A percentile compares a stretch with the other conserved stretches of the same genome.
phyloP scores from a whole-genome alignment of 441 rosid genomes.

The Populus hybrid region DNA sequence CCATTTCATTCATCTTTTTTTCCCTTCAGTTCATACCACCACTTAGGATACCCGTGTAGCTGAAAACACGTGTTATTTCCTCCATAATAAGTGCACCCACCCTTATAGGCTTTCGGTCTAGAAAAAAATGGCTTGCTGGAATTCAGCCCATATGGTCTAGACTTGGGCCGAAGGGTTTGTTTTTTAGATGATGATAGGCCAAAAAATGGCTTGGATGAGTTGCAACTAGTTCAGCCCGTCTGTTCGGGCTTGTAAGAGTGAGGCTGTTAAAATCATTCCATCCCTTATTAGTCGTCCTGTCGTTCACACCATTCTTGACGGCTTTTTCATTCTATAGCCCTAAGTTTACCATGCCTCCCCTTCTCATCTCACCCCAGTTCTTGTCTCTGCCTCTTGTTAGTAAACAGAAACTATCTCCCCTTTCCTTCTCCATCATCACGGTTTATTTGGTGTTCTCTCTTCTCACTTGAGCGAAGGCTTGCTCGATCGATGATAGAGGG shows the following conservation, averaged over 20 bases:
- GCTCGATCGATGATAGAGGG: fast-evolving
- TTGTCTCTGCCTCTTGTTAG: not conserved
- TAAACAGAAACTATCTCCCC: fast-evolving
- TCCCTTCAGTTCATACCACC: no score
- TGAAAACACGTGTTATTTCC: no score
- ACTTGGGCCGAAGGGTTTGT: not conserved
- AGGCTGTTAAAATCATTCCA: no score
- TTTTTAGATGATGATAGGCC: not conserved
- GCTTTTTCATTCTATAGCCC: not conserved
- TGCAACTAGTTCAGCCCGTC: not conserved
- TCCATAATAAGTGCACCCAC: no score
- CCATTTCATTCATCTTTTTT: fast-evolving
- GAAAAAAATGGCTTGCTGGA: no score
- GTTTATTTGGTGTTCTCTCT: no score
- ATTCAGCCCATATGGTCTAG: no score
- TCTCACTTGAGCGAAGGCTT: no score
- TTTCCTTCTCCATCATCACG: not conserved
- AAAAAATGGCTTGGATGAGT: not conserved
- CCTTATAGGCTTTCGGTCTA: fast-evolving
- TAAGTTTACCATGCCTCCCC: not conserved
- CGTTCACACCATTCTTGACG: no score
- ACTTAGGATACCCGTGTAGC: no score
- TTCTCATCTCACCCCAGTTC: no score
- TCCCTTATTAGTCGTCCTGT: fast-evolving
- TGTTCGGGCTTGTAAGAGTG: not conserved